A percentile compares a stretch with the other conserved stretches of the same genome.
Conservation (phyloP, 2,329 filamentous ascomycete genomes). For the Aureobasidium melanogenum region DNA sequence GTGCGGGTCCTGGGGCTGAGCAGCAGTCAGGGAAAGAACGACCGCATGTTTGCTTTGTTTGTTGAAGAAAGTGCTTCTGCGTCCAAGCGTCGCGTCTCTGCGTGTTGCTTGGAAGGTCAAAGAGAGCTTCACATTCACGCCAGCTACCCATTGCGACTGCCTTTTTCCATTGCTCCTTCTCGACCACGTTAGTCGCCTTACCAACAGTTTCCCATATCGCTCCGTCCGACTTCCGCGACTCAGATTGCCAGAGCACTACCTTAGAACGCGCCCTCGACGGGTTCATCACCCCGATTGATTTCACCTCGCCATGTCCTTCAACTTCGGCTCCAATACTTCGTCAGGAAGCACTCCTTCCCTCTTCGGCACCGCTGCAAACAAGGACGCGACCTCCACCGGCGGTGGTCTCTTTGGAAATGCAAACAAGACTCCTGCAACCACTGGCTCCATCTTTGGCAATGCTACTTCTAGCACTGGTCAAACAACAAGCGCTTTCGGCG, state of each 20-base stretch:
- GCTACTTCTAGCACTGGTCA: slow-evolving; percentile 6
- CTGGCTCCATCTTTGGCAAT: slow-evolving; percentile 14
- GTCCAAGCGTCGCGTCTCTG: slow-evolving; percentile 3
- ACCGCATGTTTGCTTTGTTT: background rate
- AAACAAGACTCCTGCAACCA: slow-evolving; percentile 12
- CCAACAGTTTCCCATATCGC: background rate
- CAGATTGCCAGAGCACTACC: background rate
- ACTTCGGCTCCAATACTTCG: slow-evolving; percentile 26
- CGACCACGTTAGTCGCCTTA: background rate
- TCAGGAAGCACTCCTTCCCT: slow-evolving; percentile 23
- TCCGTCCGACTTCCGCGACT: background rate
- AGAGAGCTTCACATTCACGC: slow-evolving; percentile 9
- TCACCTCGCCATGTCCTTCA: slow-evolving; percentile 18
- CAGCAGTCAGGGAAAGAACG: background rate
- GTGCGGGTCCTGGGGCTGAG: slow-evolving; percentile 1
- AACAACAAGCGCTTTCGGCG: slow-evolving; percentile 15
- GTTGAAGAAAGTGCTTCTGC: background rate
- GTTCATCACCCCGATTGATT: background rate
- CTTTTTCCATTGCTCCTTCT: background rate
- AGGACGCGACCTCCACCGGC: slow-evolving; percentile 9
- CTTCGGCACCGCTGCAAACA: slow-evolving; percentile 9
- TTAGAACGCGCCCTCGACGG: background rate
- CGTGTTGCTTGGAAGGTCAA: slow-evolving; percentile 2
- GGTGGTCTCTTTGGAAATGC: slow-evolving; percentile 16
- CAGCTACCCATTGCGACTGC: background rate